Conservation (phyloP, 768 basidiomycete genomes). For the Phlebiopsis gigantea region DNA sequence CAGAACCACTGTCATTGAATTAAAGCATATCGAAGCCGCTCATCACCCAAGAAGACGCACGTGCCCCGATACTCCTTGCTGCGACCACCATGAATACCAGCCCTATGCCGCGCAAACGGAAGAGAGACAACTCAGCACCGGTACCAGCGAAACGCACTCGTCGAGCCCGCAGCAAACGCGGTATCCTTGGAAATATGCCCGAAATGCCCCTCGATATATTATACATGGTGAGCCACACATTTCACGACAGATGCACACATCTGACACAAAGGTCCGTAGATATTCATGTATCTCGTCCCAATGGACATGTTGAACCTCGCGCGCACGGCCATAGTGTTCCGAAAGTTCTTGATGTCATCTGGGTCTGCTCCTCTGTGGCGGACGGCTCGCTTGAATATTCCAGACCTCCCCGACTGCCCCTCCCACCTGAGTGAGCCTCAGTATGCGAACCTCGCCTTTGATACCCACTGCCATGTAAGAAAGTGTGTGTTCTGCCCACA, state of each 20-base stretch:
- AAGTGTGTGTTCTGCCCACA: too few relatives aligned
- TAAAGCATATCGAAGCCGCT: too few relatives aligned
- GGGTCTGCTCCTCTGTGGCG: constrained; percentile 2
- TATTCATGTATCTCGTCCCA: background rate
- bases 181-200: background rate
- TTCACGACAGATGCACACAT: background rate
- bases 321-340: constrained; percentile 2
- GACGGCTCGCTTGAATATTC: constrained; percentile 2
- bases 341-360: background rate
- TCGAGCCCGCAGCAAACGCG: background rate
- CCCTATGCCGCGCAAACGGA: background rate
- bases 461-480: constrained; percentile 8
- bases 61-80: too few relatives aligned
- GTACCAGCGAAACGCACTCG: background rate
- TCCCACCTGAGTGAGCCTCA: constrained; percentile 9
- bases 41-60: too few relatives aligned
- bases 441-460: constrained; percentile 10
- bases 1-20: too few relatives aligned
- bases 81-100: background rate
- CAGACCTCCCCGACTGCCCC: background rate
- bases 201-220: constrained; percentile 7
- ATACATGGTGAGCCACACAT: background rate
- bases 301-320: constrained; percentile 6
- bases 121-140: background rate
- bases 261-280: background rate